Base-by-base conservation (phyloP, 108 stramenopile genomes). In the Nitzschia putrida region DNA sequence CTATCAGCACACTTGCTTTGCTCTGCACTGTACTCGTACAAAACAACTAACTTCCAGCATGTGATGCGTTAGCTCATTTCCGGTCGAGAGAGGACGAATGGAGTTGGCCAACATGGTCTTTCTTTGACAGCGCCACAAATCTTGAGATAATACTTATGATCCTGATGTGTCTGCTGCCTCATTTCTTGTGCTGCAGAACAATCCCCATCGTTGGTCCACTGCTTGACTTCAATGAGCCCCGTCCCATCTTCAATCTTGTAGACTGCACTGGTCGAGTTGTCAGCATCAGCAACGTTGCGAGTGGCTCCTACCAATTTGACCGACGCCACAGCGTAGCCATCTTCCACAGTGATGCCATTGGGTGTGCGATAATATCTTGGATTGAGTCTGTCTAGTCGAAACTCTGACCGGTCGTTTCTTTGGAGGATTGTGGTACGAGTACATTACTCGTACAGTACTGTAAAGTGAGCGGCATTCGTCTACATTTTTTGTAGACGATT, bases 241-340 rank as follows among this genome's bases (percentile, higher is more conserved):
- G 95, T 95, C 0, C 95, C 95, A 66, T 95, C 95, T 79, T 95
- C 95, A 23, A 93, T 59, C 21, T 77, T 57, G 50, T 88, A 88
- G 41, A 71, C 63, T 0, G 86, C 64, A 66, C 85, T 87, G 44
- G 90, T 92, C 3, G 79, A 83, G 16, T 65, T 49, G n/a, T n/a
- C n/a, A n/a, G n/a, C n/a, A 34, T 75, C 76, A 57, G 87, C 83
- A 23, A 67, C 59, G 0, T 18, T 26, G 2, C 90, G 87, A 0
- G 91, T 82, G 53, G 90, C 88, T 0, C 64, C 90, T 8, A 95
- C 84, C 24, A 95, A 13, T 68, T 88, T 86, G 47, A 93, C 77
- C 60, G 80, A 79, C 61, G 87, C 63, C 37, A 91, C 58, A n/a
- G 80, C 81, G 7, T 88, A 82, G 18, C 85, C 91, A 66, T 95